These are phyloP conservation scores for Alliaria petiolata DNA, from an alignment of 345 rosid genomes.

Conservation along the genomic window DNA sequence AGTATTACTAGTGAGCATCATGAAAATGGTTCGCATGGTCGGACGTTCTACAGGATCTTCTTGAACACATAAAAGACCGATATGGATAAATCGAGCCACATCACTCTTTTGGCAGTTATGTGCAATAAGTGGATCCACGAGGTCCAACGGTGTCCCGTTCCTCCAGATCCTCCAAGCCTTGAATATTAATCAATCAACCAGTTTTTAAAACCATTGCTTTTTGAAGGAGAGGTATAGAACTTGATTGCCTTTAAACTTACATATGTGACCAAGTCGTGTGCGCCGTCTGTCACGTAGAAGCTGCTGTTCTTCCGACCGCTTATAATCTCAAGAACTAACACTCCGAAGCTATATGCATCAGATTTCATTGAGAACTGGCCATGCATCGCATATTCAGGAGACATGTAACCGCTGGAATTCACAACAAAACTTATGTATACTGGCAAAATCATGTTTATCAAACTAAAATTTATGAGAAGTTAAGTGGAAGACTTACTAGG, in stretches of 20 bases:
- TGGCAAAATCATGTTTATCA: background rate
- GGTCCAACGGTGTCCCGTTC: slow-evolving; percentile 36
- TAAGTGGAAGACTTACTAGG: slow-evolving; percentile 42
- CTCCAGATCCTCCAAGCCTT: slow-evolving; percentile 65
- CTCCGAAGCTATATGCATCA: slow-evolving; percentile 40
- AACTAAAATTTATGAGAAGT: background rate
- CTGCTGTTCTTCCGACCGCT: slow-evolving; percentile 27
- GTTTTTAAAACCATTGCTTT: background rate
- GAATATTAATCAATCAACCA: background rate
- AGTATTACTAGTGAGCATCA: slow-evolving; percentile 39
- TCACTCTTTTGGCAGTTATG: slow-evolving; percentile 34
- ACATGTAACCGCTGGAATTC: slow-evolving; percentile 36
- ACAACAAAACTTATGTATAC: background rate
- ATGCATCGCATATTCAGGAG: slow-evolving; percentile 39
- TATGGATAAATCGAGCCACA: slow-evolving; percentile 45
- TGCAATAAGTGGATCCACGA: slow-evolving; percentile 42
- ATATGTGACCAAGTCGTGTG: slow-evolving; percentile 24
- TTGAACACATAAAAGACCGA: slow-evolving; percentile 62
- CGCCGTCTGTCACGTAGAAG: background rate
- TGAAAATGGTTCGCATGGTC: slow-evolving; percentile 37
- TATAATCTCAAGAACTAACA: slow-evolving; percentile 33
- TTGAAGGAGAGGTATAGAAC: background rate
- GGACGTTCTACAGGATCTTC: slow-evolving; percentile 56
- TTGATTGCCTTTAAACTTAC: slow-evolving; percentile 2
- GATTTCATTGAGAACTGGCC: slow-evolving; percentile 37